Evolutionary conservation across 2,329 filamentous ascomycete genomes (phyloP).

Genomic region (Cercospora sesami): DNA sequence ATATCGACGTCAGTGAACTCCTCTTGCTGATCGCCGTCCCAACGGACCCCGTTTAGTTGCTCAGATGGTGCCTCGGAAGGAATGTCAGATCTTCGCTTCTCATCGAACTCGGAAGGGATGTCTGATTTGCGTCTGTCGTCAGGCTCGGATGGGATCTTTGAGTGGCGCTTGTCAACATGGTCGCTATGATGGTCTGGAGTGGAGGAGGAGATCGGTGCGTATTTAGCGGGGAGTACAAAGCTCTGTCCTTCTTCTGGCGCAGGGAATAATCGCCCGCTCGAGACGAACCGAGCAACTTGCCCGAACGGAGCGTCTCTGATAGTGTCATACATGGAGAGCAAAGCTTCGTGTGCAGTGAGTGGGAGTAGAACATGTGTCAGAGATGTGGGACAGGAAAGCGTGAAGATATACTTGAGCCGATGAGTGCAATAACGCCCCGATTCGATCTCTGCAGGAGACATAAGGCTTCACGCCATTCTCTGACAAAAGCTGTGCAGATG

Average conservation of each 20-base stretch:
- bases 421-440: neutral
- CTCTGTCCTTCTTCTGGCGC: slow-evolving; percentile 14
- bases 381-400: neutral
- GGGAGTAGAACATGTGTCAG: neutral
- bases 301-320: slow-evolving; percentile 13
- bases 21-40: neutral
- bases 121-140: slow-evolving; percentile 3
- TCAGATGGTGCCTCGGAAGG: neutral
- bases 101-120: neutral
- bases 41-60: neutral
- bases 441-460: neutral
- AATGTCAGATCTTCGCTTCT: neutral
- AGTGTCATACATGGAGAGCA: neutral
- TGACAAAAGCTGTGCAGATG: neutral
- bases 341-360: neutral
- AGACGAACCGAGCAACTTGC: neutral
- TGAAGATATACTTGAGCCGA: neutral
- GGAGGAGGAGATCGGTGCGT: neutral
- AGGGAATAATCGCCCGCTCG: neutral
- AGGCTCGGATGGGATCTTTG: neutral
- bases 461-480: neutral
- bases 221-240: slow-evolving; percentile 8
- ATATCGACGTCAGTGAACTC: neutral
- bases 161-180: neutral
- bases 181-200: neutral